Percentiles rank a stretch among this genome's conserved stretches.
Conservation (phyloP, 768 basidiomycete species). For the Crassisporium funariophilum region DNA sequence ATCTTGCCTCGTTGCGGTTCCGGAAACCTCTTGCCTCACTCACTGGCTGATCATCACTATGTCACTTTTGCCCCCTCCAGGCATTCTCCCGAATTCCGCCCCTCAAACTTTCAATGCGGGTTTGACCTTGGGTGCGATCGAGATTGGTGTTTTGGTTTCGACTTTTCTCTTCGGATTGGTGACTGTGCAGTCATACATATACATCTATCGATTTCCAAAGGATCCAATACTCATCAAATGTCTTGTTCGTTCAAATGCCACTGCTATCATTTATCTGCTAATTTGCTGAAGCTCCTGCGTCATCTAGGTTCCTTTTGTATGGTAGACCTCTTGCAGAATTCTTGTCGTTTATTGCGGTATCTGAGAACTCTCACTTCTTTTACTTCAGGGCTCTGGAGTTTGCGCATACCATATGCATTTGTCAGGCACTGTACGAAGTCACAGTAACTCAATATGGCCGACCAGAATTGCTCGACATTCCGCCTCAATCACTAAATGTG, state of each 20-base stretch:
- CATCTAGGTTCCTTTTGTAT: constrained; percentile 2
- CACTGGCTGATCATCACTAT: no score
- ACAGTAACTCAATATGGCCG: constrained; percentile 24
- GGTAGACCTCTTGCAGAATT: no score
- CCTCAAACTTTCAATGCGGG: constrained; percentile 1
- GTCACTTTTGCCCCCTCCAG: no score
- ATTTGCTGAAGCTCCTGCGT: no score
- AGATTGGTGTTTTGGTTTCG: constrained; percentile 25
- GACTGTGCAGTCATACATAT: constrained; percentile 26
- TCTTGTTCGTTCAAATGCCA: constrained; percentile 23
- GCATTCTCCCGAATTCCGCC: no score
- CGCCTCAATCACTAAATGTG: constrained; percentile 17
- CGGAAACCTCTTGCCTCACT: no score
- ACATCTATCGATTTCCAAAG: constrained; percentile 19
- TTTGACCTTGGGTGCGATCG: constrained; percentile 24
- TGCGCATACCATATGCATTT: constrained; percentile 22
- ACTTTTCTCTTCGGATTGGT: constrained; percentile 26
- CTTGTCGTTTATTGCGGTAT: no score
- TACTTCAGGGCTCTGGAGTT: constrained; percentile 19
- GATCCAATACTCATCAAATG: constrained; percentile 19
- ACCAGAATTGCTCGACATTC: constrained; percentile 11
- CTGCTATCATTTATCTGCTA: no score
- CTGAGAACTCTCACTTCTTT: background rate
- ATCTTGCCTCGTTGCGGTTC: no score
- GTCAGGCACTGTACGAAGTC: constrained; percentile 21